Conservation (phyloP, 805 yeast species). For the Barnettozyma siamensis region DNA sequence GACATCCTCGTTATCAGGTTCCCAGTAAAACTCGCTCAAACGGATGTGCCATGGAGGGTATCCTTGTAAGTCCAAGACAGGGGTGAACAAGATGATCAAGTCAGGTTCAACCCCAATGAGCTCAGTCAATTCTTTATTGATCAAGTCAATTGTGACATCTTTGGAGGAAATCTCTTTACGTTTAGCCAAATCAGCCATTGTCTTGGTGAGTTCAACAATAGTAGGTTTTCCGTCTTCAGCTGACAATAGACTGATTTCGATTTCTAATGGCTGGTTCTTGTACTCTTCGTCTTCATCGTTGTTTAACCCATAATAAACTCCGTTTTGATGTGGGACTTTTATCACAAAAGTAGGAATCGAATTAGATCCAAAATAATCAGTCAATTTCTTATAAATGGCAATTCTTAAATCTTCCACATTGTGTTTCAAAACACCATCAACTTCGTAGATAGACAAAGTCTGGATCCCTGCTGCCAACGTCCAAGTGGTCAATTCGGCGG, state of each 20-base stretch:
- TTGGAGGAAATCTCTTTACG: slow-evolving; percentile 51
- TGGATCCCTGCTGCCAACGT: slow-evolving; percentile 82
- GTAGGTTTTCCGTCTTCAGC: slow-evolving; percentile 84
- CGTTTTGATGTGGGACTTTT: slow-evolving; percentile 62
- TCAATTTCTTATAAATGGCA: slow-evolving; percentile 52
- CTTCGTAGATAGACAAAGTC: slow-evolving; percentile 69
- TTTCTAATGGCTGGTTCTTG: slow-evolving; percentile 35
- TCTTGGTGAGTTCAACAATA: slow-evolving; percentile 79
- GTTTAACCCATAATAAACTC: slow-evolving; percentile 37
- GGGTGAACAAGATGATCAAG: slow-evolving; percentile 75
- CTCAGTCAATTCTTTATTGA: slow-evolving; percentile 68
- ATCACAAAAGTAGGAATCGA: slow-evolving; percentile 58
- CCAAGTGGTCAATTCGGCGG: slow-evolving; percentile 82
- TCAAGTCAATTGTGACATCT: slow-evolving; percentile 68
- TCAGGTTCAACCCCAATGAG: slow-evolving; percentile 93
- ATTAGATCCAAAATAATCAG: slow-evolving; percentile 67
- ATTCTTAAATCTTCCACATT: slow-evolving; percentile 50
- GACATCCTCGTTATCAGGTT: slow-evolving; percentile 76
- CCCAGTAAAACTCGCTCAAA: slow-evolving; percentile 86
- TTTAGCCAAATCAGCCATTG: slow-evolving; percentile 71
- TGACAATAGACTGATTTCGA: slow-evolving; percentile 64
- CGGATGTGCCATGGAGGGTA: slow-evolving; percentile 98
- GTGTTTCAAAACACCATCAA: slow-evolving; percentile 59
- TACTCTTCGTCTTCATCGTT: slow-evolving; percentile 29
- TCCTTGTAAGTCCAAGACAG: slow-evolving; percentile 84